A percentile compares a stretch with the other conserved stretches of the same genome.
Evolutionary conservation across 1,284 basidiomycete species (phyloP).

Genomic region (Leccinum cinnamomeum): DNA sequence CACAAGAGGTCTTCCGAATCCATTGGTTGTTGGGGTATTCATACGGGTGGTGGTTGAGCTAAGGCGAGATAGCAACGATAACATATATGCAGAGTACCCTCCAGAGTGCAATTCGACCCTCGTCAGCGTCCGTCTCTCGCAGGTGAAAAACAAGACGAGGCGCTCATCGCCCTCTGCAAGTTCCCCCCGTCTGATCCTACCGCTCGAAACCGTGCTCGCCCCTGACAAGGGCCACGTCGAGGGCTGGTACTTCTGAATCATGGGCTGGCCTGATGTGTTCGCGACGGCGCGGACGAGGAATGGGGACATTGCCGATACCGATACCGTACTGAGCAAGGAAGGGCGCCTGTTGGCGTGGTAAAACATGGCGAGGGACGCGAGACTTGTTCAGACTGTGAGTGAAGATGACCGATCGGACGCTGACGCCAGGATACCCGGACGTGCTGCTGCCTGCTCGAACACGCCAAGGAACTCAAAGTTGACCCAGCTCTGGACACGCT

Average conservation of each 20-base stretch:
- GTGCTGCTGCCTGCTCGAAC: constrained; percentile 65
- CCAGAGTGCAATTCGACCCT: too few relatives aligned
- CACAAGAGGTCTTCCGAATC: too few relatives aligned
- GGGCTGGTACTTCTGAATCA: constrained; percentile 77
- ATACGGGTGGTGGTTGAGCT: too few relatives aligned
- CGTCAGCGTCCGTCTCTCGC: too few relatives aligned
- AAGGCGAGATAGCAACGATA: too few relatives aligned
- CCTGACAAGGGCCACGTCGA: constrained; percentile 42
- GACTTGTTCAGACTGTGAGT: constrained; percentile 76
- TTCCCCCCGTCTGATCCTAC: too few relatives aligned
- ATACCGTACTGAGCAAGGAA: constrained; percentile 24
- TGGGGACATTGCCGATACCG: constrained; percentile 41
- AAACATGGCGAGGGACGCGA: constrained; percentile 78
- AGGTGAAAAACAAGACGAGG: too few relatives aligned
- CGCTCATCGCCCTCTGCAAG: too few relatives aligned
- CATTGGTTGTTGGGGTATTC: too few relatives aligned
- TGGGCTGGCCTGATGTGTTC: constrained; percentile 75
- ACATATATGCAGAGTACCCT: too few relatives aligned
- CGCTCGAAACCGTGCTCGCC: constrained; percentile 43
- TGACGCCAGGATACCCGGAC: background rate
- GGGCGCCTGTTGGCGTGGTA: constrained; percentile 67
- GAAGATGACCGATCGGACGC: background rate
- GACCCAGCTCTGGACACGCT: constrained; percentile 45
- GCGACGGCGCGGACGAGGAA: constrained; percentile 59
- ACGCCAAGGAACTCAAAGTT: constrained; percentile 70